Evolutionary conservation across 2,329 filamentous ascomycete genomes (phyloP).

Genomic region (Colletotrichum spinosum): DNA sequence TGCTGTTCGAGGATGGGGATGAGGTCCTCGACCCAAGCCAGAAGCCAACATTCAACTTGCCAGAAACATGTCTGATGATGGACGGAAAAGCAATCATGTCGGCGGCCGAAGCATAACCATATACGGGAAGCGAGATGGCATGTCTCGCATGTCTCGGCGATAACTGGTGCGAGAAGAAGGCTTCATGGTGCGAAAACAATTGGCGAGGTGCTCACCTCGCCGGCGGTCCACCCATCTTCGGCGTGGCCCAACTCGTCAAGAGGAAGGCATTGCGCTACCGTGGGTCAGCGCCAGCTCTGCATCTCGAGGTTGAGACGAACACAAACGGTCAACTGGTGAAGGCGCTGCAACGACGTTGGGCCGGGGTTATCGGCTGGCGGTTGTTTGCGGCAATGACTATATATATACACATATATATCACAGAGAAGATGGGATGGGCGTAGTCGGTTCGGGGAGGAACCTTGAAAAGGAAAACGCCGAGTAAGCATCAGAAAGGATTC

Average conservation of each 20-base stretch:
- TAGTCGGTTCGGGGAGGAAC: slow-evolving; percentile 15
- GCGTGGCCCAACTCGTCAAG: slow-evolving; percentile 21
- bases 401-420: no score
- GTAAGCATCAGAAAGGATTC: background rate
- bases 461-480: slow-evolving; percentile 27
- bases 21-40: slow-evolving; percentile 21
- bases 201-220: slow-evolving; percentile 2
- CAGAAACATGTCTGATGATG: slow-evolving; percentile 20
- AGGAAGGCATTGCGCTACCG: slow-evolving; percentile 20
- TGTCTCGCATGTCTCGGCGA: slow-evolving; percentile 21
- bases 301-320: slow-evolving; percentile 13
- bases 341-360: slow-evolving; percentile 6
- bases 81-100: slow-evolving; percentile 22
- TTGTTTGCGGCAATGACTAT: background rate
- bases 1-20: slow-evolving; percentile 17
- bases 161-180: slow-evolving; percentile 1
- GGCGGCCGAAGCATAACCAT: slow-evolving; percentile 6
- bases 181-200: slow-evolving; percentile 14
- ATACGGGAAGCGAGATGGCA: slow-evolving; percentile 24
- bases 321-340: background rate
- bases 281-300: slow-evolving; percentile 28
- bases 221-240: slow-evolving; percentile 22
- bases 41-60: slow-evolving; percentile 2
- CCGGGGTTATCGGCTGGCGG: slow-evolving; percentile 1
- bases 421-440: slow-evolving; percentile 6